These are phyloP conservation scores for Ceratocystis destructans DNA, from an alignment of 2,329 filamentous ascomycete species.

Conservation along the genomic window DNA sequence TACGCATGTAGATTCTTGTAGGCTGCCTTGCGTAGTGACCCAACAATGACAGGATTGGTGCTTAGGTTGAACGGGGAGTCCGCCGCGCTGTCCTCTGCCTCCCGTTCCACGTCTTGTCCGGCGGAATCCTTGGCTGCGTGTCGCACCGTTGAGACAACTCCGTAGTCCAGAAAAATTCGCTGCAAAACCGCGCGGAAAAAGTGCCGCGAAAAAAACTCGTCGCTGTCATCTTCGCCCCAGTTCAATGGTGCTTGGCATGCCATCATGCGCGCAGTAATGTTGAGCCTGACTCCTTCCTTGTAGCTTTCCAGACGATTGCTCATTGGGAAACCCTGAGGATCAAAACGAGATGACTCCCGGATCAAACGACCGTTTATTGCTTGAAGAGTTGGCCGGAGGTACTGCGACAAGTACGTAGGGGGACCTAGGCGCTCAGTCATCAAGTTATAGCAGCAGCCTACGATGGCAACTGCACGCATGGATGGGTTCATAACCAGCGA, in stretches of 20 bases:
- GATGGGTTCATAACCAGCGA: slow-evolving; percentile 72
- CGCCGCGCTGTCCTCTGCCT: slow-evolving; percentile 17
- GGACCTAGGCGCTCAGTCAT: slow-evolving; percentile 80
- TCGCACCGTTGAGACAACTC: slow-evolving; percentile 52
- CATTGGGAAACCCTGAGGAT: slow-evolving; percentile 91
- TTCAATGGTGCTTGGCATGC: slow-evolving; percentile 89
- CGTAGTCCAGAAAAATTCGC: slow-evolving; percentile 77
- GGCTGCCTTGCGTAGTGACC: slow-evolving; percentile 65
- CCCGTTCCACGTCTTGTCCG: slow-evolving; percentile 23
- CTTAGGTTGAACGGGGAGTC: slow-evolving; percentile 39
- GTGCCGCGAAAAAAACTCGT: slow-evolving; percentile 80
- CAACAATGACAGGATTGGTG: slow-evolving; percentile 73
- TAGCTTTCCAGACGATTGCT: slow-evolving; percentile 53
- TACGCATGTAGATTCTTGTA: slow-evolving; percentile 66
- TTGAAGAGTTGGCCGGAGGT: slow-evolving; percentile 55
- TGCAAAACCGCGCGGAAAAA: slow-evolving; percentile 87
- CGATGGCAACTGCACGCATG: slow-evolving; percentile 82
- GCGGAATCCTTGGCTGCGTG: slow-evolving; percentile 24
- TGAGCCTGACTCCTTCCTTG: slow-evolving; percentile 58
- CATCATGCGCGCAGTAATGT: slow-evolving; percentile 97
- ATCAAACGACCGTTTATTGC: slow-evolving; percentile 54
- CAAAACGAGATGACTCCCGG: slow-evolving; percentile 55
- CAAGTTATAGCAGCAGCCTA: slow-evolving; percentile 97
- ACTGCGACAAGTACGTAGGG: slow-evolving; percentile 71
- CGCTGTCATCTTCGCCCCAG: slow-evolving; percentile 71